Evolutionary conservation across 208 protist species (phyloP).

Genomic region (Acanthamoeba culbertsoni): DNA sequence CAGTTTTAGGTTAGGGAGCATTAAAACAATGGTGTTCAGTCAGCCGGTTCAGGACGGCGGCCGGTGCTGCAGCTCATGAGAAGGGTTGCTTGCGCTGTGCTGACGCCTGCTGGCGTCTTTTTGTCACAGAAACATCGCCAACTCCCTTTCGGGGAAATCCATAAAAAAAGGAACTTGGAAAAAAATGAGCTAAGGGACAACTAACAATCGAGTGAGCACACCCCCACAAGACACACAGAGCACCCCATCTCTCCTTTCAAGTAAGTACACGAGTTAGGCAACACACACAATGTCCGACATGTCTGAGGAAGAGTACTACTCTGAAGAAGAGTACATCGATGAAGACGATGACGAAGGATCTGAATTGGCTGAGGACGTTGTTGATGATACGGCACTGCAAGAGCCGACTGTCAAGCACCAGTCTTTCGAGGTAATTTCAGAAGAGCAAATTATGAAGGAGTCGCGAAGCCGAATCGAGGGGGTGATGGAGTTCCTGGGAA

Average conservation of each 20-base stretch:
- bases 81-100: no score
- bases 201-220: no score
- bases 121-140: background rate
- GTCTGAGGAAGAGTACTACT: constrained; percentile 40
- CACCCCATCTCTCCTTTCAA: background rate
- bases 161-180: background rate
- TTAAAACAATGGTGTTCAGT: background rate
- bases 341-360: constrained; percentile 60
- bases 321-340: constrained; percentile 69
- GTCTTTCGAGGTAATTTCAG: constrained; percentile 72
- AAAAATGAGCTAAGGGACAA: background rate
- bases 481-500: constrained; percentile 71
- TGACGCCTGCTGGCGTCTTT: no score
- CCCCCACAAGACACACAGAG: background rate
- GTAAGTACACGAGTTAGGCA: no score
- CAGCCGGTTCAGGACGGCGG: no score
- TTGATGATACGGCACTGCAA: constrained; percentile 33
- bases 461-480: constrained; percentile 69
- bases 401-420: constrained; percentile 54
- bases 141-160: background rate
- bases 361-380: constrained; percentile 37
- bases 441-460: constrained; percentile 53
- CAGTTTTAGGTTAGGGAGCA: no score
- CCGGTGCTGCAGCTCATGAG: no score
- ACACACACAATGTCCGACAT: constrained; percentile 6